Evolutionary conservation across 1,284 basidiomycete species (phyloP).

Genomic region (Sporisorium scitamineum): DNA sequence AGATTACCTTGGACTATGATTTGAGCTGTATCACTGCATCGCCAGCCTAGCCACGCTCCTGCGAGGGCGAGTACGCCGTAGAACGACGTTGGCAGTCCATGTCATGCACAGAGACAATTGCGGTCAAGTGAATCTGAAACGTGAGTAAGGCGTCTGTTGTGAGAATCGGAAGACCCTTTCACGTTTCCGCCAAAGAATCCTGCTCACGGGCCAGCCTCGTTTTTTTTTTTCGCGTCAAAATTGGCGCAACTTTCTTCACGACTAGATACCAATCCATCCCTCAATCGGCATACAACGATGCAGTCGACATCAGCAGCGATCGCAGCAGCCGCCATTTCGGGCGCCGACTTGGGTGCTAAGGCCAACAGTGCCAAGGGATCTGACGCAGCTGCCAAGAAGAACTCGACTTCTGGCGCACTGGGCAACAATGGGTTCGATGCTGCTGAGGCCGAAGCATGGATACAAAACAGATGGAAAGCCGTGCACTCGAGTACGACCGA

Average conservation of each 20-base stretch:
- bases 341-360: slow-evolving; percentile 35
- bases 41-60: not conserved
- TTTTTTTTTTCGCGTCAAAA: not conserved
- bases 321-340: slow-evolving; percentile 40
- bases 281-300: slow-evolving; percentile 15
- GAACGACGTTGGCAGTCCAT: not conserved
- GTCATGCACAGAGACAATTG: not conserved
- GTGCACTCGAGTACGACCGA: slow-evolving; percentile 21
- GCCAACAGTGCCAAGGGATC: slow-evolving; percentile 42
- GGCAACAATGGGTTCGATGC: slow-evolving; percentile 35
- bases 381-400: slow-evolving; percentile 26
- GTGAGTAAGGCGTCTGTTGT: no score
- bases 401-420: slow-evolving; percentile 3
- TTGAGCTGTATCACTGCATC: not conserved
- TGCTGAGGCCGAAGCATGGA: slow-evolving; percentile 38
- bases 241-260: not conserved
- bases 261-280: not conserved
- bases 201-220: slow-evolving; percentile 20
- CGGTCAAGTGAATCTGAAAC: not conserved
- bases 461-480: slow-evolving; percentile 41
- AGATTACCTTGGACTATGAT: not conserved
- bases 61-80: not conserved
- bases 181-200: not conserved
- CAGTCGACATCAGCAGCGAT: slow-evolving; percentile 49
- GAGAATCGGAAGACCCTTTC: not conserved